phyloP scores from a whole-genome alignment of 768 basidiomycete genomes.

The Suillus decipiens region DNA sequence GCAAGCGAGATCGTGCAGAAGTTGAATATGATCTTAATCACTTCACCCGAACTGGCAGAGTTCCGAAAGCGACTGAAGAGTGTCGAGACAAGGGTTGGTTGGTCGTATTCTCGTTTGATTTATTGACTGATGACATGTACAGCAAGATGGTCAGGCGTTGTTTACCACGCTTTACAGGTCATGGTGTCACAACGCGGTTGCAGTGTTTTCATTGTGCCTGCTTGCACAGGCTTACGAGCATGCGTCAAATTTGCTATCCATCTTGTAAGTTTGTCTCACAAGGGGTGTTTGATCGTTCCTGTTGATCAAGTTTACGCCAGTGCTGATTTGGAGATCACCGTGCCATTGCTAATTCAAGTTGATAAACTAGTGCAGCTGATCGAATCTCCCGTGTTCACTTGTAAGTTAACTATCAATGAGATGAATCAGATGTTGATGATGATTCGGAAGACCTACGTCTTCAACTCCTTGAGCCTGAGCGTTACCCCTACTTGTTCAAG shows the following conservation, averaged over 20 bases:
- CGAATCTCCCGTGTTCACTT: conserved; percentile 98
- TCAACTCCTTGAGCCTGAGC: conserved; percentile 94
- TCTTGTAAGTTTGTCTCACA: conserved; percentile 64
- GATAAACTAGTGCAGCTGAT: conserved; percentile 98
- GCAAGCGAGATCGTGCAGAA: conserved; percentile 98
- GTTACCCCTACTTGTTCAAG: conserved; percentile 95
- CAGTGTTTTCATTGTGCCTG: conserved; percentile 93
- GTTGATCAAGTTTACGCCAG: conserved; percentile 40
- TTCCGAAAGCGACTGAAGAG: conserved; percentile 92
- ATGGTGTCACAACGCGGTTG: conserved; percentile 98
- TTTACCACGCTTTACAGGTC: conserved; percentile 94
- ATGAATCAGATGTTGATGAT: conserved; percentile 8
- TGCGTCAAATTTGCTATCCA: conserved; percentile 92
- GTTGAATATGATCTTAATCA: conserved; percentile 93
- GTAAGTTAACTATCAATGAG: conserved; percentile 43
- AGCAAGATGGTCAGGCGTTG: conserved; percentile 95
- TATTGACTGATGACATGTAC: not conserved
- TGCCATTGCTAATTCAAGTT: conserved; percentile 90
- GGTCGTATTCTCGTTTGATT: conserved; percentile 7
- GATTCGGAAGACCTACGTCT: conserved; percentile 68
- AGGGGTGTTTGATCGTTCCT: not conserved
- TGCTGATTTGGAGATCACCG: conserved; percentile 96
- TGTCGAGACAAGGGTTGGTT: conserved; percentile 82
- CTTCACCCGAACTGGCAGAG: conserved; percentile 93
- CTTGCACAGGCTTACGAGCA: conserved; percentile 99